Percentiles rank a stretch among this genome's conserved stretches.
phyloP scores from a whole-genome alignment of 106 monocot genomes.

The Hemerocallis citrina region DNA sequence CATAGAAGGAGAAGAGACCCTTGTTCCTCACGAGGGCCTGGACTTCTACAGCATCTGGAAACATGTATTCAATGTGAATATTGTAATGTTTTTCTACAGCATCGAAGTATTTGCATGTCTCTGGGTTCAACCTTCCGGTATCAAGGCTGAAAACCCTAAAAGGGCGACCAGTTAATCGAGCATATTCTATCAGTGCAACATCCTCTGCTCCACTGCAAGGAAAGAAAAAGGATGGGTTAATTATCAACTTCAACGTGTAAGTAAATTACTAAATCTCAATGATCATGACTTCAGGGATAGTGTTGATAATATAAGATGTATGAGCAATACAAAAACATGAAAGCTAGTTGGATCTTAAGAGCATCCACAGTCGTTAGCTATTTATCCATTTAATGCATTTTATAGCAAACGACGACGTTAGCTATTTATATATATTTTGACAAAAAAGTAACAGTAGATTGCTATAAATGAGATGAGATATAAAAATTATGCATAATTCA shows the following conservation, averaged over 20 bases:
- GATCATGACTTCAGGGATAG: no score
- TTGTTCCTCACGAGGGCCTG: slow-evolving; percentile 80
- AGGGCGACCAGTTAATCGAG: slow-evolving; percentile 64
- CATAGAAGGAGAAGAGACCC: slow-evolving; percentile 95
- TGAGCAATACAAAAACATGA: no score
- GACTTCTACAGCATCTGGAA: slow-evolving; percentile 83
- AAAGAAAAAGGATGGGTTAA: neutral
- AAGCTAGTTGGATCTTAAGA: no score
- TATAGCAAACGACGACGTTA: no score
- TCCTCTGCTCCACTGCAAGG: slow-evolving; percentile 92
- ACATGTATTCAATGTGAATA: slow-evolving; percentile 91
- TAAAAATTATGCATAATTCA: no score
- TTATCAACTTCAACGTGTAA: neutral
- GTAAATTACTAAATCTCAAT: no score
- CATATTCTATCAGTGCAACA: slow-evolving; percentile 90
- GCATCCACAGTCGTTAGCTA: no score
- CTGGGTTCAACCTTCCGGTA: slow-evolving; percentile 85
- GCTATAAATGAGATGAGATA: no score
- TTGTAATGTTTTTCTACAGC: slow-evolving; percentile 76
- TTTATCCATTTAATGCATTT: no score
- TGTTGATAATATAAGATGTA: no score
- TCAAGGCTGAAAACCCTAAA: slow-evolving; percentile 98
- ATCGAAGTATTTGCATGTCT: slow-evolving; percentile 80
- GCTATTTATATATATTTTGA: no score
- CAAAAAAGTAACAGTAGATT: no score